Evolutionary conservation across 768 basidiomycete genomes (phyloP), one percentile per base, ranked within the genome.

Genomic region (Tylopilus vinaceipallidus): DNA sequence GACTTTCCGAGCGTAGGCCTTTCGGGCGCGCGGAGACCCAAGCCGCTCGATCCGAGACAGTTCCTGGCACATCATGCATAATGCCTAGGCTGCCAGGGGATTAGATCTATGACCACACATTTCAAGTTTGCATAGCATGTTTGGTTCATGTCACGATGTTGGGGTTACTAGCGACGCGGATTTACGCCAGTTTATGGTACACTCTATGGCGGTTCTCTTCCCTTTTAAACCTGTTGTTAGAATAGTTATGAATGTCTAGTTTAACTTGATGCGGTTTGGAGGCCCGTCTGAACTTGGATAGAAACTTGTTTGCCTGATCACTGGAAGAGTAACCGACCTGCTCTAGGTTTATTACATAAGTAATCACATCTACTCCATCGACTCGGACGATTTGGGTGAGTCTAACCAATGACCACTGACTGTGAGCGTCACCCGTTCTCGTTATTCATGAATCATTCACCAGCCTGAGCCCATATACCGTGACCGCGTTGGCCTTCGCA

Each of bases 1-100:
- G 62, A 65, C 26, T 76, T 75, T 43, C 74, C 75, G 2, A 77
- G 68, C 33, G 53, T 60, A 1, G 74, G 75, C 3, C 63, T 75
- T 16, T 56, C 70, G 35, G 66, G 71, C 10, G 48, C 57, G 22
- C 50, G 54, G 27, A 62, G 64, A 52, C 54, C 66, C 47, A 71
- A 68, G 42, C 64, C 65, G 20, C 67, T 72, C 29, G 70, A 75
- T 47, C 67, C 67, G 44, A 74, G 69, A 46, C 71, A 67, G 5
- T 78, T 77, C 57, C 52, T 78, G 6, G 71, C 74, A 0, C 52
- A 57, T 19, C 54, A 57, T 46, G 37, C 37, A 42, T 62, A 53
- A 24, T 16, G 13, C 14, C 12, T 5, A 26, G 14, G 33, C 12
- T 34, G 24, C 16, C 13, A 17, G 20, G 12, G 10, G 23, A 20